A percentile compares a stretch with the other conserved stretches of the same genome.
phyloP scores from a whole-genome alignment of 257 asterid genomes.

The Capsicum rhomboideum region DNA sequence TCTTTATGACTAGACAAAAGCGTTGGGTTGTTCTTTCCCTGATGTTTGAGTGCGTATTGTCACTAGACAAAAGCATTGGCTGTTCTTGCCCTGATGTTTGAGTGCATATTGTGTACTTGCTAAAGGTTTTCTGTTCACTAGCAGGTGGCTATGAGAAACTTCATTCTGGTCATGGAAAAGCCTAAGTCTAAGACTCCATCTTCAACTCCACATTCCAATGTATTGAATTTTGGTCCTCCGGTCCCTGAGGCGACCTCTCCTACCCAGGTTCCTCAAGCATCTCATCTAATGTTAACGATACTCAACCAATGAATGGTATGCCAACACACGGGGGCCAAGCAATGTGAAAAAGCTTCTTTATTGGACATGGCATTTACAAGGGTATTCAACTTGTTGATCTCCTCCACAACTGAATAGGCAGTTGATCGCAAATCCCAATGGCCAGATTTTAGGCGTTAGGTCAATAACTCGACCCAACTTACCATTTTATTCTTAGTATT shows the following conservation, averaged over 20 bases:
- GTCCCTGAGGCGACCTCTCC: constrained; percentile 27
- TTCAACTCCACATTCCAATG: constrained; percentile 20
- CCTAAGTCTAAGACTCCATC: constrained; percentile 29
- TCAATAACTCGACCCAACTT: too few relatives aligned
- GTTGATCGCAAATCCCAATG: background rate
- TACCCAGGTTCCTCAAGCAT: constrained; percentile 51
- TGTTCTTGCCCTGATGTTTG: too few relatives aligned
- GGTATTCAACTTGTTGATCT: background rate
- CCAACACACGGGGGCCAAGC: constrained; percentile 48
- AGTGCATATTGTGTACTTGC: too few relatives aligned
- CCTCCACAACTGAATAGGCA: background rate
- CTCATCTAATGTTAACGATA: constrained; percentile 49
- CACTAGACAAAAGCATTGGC: too few relatives aligned
- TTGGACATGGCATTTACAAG: background rate
- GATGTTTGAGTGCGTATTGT: too few relatives aligned
- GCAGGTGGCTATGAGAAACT: constrained; percentile 70
- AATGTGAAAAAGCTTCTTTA: constrained; percentile 43
- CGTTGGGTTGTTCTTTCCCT: too few relatives aligned
- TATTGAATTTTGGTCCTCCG: constrained; percentile 46
- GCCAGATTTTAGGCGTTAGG: background rate
- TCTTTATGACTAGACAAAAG: too few relatives aligned
- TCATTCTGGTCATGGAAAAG: constrained; percentile 58
- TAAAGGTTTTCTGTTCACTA: too few relatives aligned
- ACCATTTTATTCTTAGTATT: background rate
- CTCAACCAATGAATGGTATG: constrained; percentile 33